These are phyloP conservation scores for Lipomyces chichibuensis DNA, from an alignment of 805 yeast genomes.

Conservation along the genomic window DNA sequence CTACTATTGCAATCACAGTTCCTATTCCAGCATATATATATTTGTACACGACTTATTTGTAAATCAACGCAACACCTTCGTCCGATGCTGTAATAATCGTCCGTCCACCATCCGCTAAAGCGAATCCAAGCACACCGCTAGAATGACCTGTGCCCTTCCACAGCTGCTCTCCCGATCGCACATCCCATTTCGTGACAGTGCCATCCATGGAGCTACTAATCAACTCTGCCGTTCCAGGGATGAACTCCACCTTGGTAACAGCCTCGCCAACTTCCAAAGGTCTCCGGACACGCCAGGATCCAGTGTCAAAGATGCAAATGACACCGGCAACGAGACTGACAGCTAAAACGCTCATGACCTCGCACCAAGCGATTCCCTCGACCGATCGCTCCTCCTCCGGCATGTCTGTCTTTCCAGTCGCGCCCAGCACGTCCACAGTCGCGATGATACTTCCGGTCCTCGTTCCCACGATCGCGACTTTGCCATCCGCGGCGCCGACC, in stretches of 20 bases:
- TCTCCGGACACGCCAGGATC: conserved; percentile 83
- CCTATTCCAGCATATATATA: background rate
- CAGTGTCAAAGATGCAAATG: conserved; percentile 77
- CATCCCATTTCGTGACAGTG: conserved; percentile 81
- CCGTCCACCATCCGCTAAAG: conserved; percentile 60
- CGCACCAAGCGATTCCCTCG: conserved; percentile 84
- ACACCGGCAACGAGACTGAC: conserved; percentile 89
- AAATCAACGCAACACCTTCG: conserved; percentile 88
- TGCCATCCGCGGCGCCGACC: conserved; percentile 86
- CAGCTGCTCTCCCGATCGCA: conserved; percentile 76
- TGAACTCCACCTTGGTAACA: conserved; percentile 74
- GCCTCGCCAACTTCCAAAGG: conserved; percentile 75
- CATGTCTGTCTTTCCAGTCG: conserved; percentile 50
- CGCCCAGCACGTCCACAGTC: conserved; percentile 59
- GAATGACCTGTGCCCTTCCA: conserved; percentile 89
- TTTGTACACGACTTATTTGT: conserved; percentile 42
- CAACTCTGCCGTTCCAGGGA: conserved; percentile 56
- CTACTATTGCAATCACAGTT: too few relatives aligned
- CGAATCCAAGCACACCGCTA: conserved; percentile 90
- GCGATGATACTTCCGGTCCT: conserved; percentile 74
- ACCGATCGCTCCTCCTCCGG: conserved; percentile 53
- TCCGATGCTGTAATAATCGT: conserved; percentile 92
- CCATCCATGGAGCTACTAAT: conserved; percentile 84
- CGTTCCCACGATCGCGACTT: conserved; percentile 73
- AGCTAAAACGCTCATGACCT: conserved; percentile 66